Base-by-base conservation (phyloP, 1,139 yeast genomes). In the Suhomyces panamericanus region DNA sequence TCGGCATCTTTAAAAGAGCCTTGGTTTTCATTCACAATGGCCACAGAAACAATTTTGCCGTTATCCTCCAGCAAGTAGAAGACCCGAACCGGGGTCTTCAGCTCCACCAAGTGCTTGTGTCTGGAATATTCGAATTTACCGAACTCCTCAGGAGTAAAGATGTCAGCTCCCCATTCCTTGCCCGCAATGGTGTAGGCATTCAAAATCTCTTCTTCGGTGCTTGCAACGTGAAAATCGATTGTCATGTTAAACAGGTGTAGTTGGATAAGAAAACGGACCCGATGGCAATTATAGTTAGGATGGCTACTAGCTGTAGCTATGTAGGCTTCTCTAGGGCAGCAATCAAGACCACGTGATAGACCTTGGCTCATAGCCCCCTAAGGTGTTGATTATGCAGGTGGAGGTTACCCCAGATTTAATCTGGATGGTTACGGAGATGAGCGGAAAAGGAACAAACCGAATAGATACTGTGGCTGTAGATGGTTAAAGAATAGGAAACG, bases 1-100 rank as follows among this genome's bases (percentile, higher is more conserved):
- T 64, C 67, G 1, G 61, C 62, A n/a, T 63, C 70, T 46, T 68
- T 69, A 39, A 48, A 69, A 36, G 66, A 60, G 0, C 70, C 76
- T 30, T 59, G 56, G 11, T 50, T 47, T 35, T 59, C 58, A 20
- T 55, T 57, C 4, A 72, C 67, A 3, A 60, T 51, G 6, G 63
- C 54, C 24, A 61, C 50, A 16, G 73, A 66, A 11, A 64, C 67
- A 0, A 67, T 51, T 9, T 59, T 56, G 7, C 62, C 60, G 2
- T 62, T 55, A 15, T 51, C 48, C 32, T 68, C 71, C 45, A 63
- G 65, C 24, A 67, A 55, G 46, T 64, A 67, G 47, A 62, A 70
- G n/a, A 62, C 66, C 29, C 49, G 41, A 17, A 43, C 32, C 6
- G 32, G 33, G 13, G 43, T 49, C 3, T 60, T 62, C 15, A 51